phyloP scores from a whole-genome alignment of 176 grass and related monocot species.

The Oryza punctata region DNA sequence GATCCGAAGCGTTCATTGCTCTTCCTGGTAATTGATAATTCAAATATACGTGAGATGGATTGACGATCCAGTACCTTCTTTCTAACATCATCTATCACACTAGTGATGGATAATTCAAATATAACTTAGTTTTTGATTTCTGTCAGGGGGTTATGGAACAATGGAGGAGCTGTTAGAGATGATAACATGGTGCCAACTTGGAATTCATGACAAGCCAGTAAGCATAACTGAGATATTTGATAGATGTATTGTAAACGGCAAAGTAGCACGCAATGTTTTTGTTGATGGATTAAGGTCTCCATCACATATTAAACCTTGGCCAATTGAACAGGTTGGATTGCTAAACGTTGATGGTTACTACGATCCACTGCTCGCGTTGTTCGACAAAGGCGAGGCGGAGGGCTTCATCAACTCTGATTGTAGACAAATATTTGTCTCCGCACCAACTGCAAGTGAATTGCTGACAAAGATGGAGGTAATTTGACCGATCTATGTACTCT shows the following conservation, averaged over 20 bases:
- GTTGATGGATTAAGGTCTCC: not conserved
- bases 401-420: slow-evolving; percentile 81
- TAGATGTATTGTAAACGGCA: not conserved
- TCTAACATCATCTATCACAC: not conserved
- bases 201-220: slow-evolving; percentile 89
- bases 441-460: slow-evolving; percentile 61
- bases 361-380: slow-evolving; percentile 63
- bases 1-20: slow-evolving; percentile 80
- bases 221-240: not conserved
- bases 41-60: slow-evolving; percentile 50
- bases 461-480: slow-evolving; percentile 84
- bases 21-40: slow-evolving; percentile 57
- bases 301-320: not conserved
- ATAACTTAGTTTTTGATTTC: not conserved
- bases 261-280: not conserved
- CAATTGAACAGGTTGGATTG: slow-evolving; percentile 58
- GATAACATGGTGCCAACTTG: slow-evolving; percentile 91
- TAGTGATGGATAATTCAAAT: not conserved
- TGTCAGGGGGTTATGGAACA: slow-evolving; percentile 80
- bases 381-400: slow-evolving; percentile 68
- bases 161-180: slow-evolving; percentile 94
- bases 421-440: slow-evolving; percentile 65
- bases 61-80: slow-evolving; percentile 25
- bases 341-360: slow-evolving; percentile 93
- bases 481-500: not conserved